Conservation (phyloP, 148 eudicot genomes). For the Rheum nobile region DNA sequence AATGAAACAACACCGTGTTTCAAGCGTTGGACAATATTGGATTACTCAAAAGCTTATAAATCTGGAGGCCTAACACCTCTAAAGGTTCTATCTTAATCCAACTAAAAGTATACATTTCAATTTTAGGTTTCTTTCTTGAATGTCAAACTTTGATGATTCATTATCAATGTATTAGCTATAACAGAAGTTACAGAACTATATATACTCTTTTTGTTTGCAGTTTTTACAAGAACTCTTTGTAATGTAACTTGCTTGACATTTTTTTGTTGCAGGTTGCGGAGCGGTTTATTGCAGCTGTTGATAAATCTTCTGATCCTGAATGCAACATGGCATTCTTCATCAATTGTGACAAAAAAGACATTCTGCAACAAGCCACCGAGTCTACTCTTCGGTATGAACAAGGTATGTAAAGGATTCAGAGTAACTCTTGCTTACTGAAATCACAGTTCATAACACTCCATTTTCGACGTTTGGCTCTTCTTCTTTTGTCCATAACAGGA, state of each 20-base stretch:
- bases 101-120: not conserved
- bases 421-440: not conserved
- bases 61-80: slow-evolving; percentile 59
- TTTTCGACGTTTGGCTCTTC: not conserved
- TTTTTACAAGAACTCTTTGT: not conserved
- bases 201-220: not conserved
- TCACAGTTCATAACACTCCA: not conserved
- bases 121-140: not conserved
- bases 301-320: slow-evolving; percentile 30
- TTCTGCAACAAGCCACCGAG: slow-evolving; percentile 64
- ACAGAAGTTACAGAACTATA: not conserved
- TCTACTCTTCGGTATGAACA: slow-evolving; percentile 61
- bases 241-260: not conserved
- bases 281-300: slow-evolving; percentile 42
- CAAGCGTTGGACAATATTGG: slow-evolving; percentile 58
- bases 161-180: not conserved
- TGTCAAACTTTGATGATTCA: not conserved
- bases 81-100: slow-evolving; percentile 16
- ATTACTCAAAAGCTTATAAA: slow-evolving; percentile 67
- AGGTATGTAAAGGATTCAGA: slow-evolving; percentile 26
- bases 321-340: slow-evolving; percentile 84
- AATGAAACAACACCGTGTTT: slow-evolving; percentile 30
- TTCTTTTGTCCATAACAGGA: slow-evolving; percentile 29
- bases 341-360: slow-evolving; percentile 37
- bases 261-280: slow-evolving; percentile 57